Evolutionary conservation across 1,139 yeast genomes (phyloP), one percentile per base, ranked within the genome.

Genomic region (Lodderomyces pseudojiufengensis): DNA sequence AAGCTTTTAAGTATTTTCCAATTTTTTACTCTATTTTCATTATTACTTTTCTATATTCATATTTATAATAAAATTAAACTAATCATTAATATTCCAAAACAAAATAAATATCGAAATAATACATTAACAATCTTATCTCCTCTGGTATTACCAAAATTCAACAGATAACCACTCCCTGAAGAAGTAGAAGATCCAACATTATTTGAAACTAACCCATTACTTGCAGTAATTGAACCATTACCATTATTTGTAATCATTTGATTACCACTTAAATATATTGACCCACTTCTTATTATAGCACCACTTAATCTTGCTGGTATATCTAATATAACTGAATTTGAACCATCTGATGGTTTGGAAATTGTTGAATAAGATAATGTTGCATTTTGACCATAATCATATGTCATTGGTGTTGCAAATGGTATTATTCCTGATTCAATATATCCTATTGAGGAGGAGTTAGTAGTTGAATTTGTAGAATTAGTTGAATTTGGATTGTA

Each of bases 251-350:
- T 18, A 18, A 18, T 7, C 20, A 18, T 18, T 18, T 18, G 20
- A 14, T 28, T 36, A 2, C 47, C 46, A 5, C 61, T 52, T 5
- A 58, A 43, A 41, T 56, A 55, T 23, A 65, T 54, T 27, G 61
- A 59, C 4, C 68, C 67, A 22, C 61, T 55, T n/a, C 52, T 47
- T 28, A 65, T 54, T 12, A 56, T 41, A 4, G 55, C 52, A 2
- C 68, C 70, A 11, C 65, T 55, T 28, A 66, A 55, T 31, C 66
- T 47, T 5, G 65, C 63, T 1, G 73, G 72, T 4, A 65, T 55
- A 9, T 55, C 52, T 13, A 52, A 43, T 3, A 54, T 46, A 6
- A 38, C 47, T 4, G 45, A 43, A 8, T 39, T 43, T 8, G 40
- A 29, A n/a, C n/a, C n/a, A 20, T 9, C 44, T 18, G 38, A 26